These are phyloP conservation scores for Leccinum olivaceopallidum DNA, from an alignment of 768 basidiomycete species.

Conservation along the genomic window DNA sequence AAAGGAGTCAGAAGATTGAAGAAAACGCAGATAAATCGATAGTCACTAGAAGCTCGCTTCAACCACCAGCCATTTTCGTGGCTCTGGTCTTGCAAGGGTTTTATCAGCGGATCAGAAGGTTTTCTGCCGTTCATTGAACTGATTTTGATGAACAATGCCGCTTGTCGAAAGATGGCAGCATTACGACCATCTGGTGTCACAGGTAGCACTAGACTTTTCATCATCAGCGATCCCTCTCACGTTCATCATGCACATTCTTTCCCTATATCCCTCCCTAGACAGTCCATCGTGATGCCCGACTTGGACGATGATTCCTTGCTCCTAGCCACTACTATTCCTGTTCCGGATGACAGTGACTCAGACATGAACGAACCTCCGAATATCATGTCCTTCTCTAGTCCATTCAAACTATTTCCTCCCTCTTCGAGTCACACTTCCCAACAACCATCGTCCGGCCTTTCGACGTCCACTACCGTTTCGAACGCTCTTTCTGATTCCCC, in stretches of 20 bases:
- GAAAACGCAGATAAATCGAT: not conserved
- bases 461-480: slow-evolving; percentile 50
- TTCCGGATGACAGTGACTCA: slow-evolving; percentile 73
- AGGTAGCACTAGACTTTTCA: slow-evolving; percentile 41
- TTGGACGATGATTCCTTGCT: slow-evolving; percentile 57
- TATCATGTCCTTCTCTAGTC: slow-evolving; percentile 70
- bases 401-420: slow-evolving; percentile 53
- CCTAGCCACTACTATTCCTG: slow-evolving; percentile 69
- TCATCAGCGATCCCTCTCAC: slow-evolving; percentile 25
- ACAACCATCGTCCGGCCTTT: slow-evolving; percentile 50
- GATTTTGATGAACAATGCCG: slow-evolving; percentile 71
- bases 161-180: slow-evolving; percentile 64
- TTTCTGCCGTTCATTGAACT: slow-evolving; percentile 65
- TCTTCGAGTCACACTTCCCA: slow-evolving; percentile 40
- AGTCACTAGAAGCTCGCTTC: slow-evolving; percentile 71
- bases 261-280: slow-evolving; percentile 37
- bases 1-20: slow-evolving; percentile 12
- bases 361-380: slow-evolving; percentile 59
- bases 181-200: slow-evolving; percentile 66
- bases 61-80: slow-evolving; percentile 85
- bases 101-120: slow-evolving; percentile 60
- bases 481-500: slow-evolving; percentile 62
- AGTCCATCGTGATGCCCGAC: slow-evolving; percentile 46
- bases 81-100: slow-evolving; percentile 64
- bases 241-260: slow-evolving; percentile 15